These are phyloP conservation scores for Kodamaea derodonti DNA, from an alignment of 1,139 yeast species.

Conservation along the genomic window DNA sequence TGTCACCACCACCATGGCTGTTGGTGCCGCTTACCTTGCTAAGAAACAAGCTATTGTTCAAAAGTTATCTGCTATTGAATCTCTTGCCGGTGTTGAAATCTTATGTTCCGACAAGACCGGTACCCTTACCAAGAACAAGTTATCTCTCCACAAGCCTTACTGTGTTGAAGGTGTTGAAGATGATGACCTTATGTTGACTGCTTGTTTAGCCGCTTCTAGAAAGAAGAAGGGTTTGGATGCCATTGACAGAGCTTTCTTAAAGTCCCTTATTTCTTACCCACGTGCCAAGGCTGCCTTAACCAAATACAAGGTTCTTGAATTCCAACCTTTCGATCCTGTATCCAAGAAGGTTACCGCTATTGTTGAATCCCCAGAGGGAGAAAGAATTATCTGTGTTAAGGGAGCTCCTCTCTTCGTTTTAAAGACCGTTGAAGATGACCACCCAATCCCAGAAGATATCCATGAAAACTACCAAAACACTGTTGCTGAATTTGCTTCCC, in stretches of 20 bases:
- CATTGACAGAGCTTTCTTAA: constrained; percentile 94
- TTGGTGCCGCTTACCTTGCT: constrained; percentile 99
- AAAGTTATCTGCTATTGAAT: constrained; percentile 96
- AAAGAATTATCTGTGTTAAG: constrained; percentile 92
- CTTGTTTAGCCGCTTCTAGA: constrained; percentile 97
- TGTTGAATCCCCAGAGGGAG: constrained; percentile 95
- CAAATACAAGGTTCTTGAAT: constrained; percentile 91
- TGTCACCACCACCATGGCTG: constrained; percentile 99
- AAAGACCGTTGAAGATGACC: constrained; percentile 95
- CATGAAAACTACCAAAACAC: constrained; percentile 94
- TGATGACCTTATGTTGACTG: constrained; percentile 95
- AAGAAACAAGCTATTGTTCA: constrained; percentile 98
- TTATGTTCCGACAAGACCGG: constrained; percentile 99
- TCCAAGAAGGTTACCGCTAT: constrained; percentile 94
- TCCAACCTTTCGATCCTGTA: constrained; percentile 97
- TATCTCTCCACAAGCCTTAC: constrained; percentile 96
- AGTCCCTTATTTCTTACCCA: constrained; percentile 82
- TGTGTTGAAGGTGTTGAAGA: constrained; percentile 99
- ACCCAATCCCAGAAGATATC: constrained; percentile 93
- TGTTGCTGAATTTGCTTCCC: constrained; percentile 94
- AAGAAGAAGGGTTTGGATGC: constrained; percentile 99
- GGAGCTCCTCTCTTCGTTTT: constrained; percentile 96
- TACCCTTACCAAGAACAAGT: constrained; percentile 97
- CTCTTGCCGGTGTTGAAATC: constrained; percentile 98
- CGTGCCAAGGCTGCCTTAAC: constrained; percentile 93